These are phyloP conservation scores for Acacia acuminata DNA, from an alignment of 306 rosid genomes.

Conservation along the genomic window DNA sequence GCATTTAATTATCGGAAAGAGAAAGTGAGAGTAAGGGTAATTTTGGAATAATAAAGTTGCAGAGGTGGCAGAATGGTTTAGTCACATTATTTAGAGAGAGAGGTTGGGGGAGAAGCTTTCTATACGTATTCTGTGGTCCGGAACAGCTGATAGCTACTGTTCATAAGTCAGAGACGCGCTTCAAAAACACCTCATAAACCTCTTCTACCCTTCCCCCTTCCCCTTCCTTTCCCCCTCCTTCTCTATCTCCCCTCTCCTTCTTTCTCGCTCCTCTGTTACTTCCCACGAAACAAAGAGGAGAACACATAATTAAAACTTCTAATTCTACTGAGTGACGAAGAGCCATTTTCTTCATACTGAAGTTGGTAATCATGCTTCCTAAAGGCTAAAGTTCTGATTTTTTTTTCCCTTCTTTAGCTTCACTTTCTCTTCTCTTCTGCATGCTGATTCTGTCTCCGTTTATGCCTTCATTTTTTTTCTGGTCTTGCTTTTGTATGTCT, in stretches of 20 bases:
- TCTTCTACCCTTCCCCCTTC: constrained; percentile 21
- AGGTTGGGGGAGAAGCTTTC: background rate
- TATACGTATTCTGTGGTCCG: constrained; percentile 66
- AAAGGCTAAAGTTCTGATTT: background rate
- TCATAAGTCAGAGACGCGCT: constrained; percentile 42
- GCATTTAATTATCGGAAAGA: background rate
- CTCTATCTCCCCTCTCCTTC: background rate
- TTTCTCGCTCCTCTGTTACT: background rate
- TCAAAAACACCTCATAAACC: constrained; percentile 46
- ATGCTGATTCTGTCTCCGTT: constrained; percentile 28
- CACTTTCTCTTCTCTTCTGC: constrained; percentile 26
- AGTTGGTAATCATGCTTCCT: constrained; percentile 29
- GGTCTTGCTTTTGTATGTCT: background rate
- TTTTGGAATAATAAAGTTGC: constrained; percentile 24
- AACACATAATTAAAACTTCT: constrained; percentile 13
- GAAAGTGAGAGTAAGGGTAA: background rate
- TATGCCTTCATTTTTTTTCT: constrained; percentile 4
- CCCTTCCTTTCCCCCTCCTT: background rate
- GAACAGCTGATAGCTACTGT: constrained; percentile 40
- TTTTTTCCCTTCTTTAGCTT: background rate
- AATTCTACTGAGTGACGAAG: constrained; percentile 31
- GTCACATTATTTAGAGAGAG: constrained; percentile 19
- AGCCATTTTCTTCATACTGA: constrained; percentile 35
- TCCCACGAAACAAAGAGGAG: constrained; percentile 31
- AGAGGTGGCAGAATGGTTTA: constrained; percentile 27